Conservation (phyloP, 208 protist genomes). For the Leishmania martiniquensis region DNA sequence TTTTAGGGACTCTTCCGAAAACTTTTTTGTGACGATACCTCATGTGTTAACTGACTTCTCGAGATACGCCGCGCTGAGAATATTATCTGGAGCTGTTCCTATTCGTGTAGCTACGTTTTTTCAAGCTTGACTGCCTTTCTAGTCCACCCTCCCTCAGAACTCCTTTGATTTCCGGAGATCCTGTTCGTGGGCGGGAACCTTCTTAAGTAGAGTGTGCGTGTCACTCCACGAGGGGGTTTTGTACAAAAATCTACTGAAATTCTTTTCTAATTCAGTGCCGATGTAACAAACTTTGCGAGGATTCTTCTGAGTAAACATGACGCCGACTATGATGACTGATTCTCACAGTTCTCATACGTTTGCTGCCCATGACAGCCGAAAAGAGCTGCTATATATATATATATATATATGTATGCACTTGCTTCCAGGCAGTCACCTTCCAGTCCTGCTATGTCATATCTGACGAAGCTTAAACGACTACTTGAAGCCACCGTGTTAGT, state of each 20-base stretch:
- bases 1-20: not conserved
- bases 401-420: not conserved
- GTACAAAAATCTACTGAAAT: not conserved
- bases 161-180: not conserved
- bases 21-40: too few species aligned
- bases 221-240: not conserved
- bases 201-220: not conserved
- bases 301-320: too few species aligned
- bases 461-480: not conserved
- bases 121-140: not conserved
- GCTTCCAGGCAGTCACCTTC: not conserved
- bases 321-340: not conserved
- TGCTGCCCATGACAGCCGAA: not conserved
- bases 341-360: not conserved
- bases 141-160: not conserved
- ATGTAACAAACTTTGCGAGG: not conserved
- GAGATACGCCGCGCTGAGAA: not conserved
- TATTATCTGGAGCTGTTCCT: not conserved
- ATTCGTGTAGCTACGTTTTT: too few species aligned
- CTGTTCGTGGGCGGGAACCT: not conserved
- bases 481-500: not conserved
- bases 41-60: too few species aligned
- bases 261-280: not conserved
- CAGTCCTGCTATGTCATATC: not conserved
- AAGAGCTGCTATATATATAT: not conserved